Evolutionary conservation across 306 rosid genomes (phyloP).

Genomic region (Inga leiocalycina): DNA sequence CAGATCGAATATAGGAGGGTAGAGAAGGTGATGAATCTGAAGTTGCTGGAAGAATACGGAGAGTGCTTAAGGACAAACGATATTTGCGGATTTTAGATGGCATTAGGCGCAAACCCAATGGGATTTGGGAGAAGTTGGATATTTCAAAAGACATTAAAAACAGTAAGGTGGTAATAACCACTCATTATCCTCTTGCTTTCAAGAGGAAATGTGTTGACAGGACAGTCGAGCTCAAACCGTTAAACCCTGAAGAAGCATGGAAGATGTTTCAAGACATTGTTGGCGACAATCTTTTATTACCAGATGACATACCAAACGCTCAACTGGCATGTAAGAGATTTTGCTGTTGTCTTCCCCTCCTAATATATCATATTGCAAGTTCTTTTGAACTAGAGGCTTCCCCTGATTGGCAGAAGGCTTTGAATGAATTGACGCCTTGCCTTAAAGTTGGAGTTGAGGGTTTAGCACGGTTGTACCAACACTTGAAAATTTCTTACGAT

Average conservation of each 20-base stretch:
- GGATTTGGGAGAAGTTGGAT: slow-evolving; percentile 7
- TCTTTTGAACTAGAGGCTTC: not conserved
- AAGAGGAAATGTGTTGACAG: not conserved
- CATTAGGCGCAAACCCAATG: not conserved
- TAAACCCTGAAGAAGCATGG: slow-evolving; percentile 35
- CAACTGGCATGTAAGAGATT: not conserved
- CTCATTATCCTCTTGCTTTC: not conserved
- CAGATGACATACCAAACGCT: no score
- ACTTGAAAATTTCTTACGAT: no score
- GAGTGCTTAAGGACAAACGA: slow-evolving; percentile 10
- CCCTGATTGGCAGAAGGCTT: slow-evolving; percentile 22
- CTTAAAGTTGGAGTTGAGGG: no score
- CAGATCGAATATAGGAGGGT: not conserved
- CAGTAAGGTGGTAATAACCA: slow-evolving; percentile 32
- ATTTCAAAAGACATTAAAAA: slow-evolving; percentile 10
- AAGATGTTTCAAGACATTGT: slow-evolving; percentile 31
- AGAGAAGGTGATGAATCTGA: not conserved
- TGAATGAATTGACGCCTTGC: not conserved
- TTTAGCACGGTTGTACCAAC: no score
- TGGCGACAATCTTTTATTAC: no score
- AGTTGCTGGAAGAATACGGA: slow-evolving; percentile 11
- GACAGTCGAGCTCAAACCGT: not conserved
- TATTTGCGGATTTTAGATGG: slow-evolving; percentile 40
- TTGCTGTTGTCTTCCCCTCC: slow-evolving; percentile 32
- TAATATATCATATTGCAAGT: slow-evolving; percentile 33